These are phyloP conservation scores for Crucibulum laeve DNA, from an alignment of 768 basidiomycete genomes.

Conservation along the genomic window DNA sequence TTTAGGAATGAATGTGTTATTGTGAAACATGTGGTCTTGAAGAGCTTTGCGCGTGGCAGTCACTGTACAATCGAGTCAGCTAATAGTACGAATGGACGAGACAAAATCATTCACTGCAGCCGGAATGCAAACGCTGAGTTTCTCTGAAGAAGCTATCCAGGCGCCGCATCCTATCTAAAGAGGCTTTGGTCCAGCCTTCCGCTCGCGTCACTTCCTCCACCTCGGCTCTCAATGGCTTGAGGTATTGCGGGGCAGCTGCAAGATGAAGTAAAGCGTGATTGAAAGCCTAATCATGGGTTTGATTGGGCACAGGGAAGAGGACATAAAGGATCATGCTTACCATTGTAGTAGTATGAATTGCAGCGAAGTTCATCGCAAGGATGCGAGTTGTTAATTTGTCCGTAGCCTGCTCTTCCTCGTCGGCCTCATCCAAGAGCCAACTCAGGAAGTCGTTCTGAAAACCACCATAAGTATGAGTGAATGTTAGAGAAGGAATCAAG, in stretches of 20 bases:
- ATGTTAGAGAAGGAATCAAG: not conserved
- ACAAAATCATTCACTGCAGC: conserved; percentile 2
- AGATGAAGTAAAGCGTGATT: conserved; percentile 21
- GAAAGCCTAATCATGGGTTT: not conserved
- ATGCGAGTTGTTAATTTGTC: conserved; percentile 16
- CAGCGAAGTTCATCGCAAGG: conserved; percentile 21
- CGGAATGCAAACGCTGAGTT: conserved; percentile 19
- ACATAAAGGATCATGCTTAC: conserved; percentile 6
- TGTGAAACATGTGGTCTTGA: conserved; percentile 18
- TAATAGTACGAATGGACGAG: not conserved
- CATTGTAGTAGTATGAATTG: conserved; percentile 24
- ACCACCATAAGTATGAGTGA: too few relatives aligned
- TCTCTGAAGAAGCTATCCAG: conserved; percentile 37
- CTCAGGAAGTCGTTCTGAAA: conserved; percentile 21
- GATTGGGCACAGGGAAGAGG: not conserved
- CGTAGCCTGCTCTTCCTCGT: conserved; percentile 13
- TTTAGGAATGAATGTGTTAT: conserved; percentile 14
- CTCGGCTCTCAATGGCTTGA: conserved; percentile 27
- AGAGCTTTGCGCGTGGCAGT: not conserved
- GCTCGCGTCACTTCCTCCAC: conserved; percentile 21
- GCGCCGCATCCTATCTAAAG: conserved; percentile 26
- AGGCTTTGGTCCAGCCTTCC: conserved; percentile 23
- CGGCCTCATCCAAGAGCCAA: conserved; percentile 23
- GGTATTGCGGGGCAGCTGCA: conserved; percentile 19
- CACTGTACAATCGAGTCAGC: not conserved